A percentile compares a stretch with the other conserved stretches of the same genome.
Conservation (phyloP, 2,329 filamentous ascomycete species). For the Cylindrodendrum hubeiense region DNA sequence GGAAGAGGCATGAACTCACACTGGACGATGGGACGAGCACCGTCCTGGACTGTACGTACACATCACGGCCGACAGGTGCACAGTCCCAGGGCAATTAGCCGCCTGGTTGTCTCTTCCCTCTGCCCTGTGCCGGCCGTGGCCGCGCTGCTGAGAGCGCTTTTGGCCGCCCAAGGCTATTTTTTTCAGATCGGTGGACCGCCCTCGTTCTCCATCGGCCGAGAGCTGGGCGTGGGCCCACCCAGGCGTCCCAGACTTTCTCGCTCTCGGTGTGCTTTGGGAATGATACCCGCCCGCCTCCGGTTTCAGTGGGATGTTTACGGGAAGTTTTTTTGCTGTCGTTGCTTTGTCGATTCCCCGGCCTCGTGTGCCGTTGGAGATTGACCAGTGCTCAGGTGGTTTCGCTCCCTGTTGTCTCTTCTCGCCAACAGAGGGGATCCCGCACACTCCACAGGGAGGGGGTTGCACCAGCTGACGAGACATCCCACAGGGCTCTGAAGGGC, state of each 20-base stretch:
- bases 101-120: not conserved
- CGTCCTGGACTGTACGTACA: not conserved
- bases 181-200: conserved; percentile 14
- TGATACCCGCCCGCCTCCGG: not conserved
- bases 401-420: not conserved
- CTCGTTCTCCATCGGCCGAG: conserved; percentile 40
- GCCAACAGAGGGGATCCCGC: not conserved
- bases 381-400: not conserved
- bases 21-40: not conserved
- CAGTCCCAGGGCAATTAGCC: not conserved
- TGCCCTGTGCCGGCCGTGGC: conserved; percentile 4
- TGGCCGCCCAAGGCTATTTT: not conserved
- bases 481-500: conserved; percentile 4
- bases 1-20: not conserved
- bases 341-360: not conserved
- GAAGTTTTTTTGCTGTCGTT: not conserved
- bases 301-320: not conserved
- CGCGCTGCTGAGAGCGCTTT: conserved; percentile 11
- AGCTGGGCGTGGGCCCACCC: conserved; percentile 25
- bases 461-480: not conserved
- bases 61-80: not conserved
- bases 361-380: not conserved
- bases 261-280: not conserved
- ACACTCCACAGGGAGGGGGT: not conserved
- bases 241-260: not conserved